These are phyloP conservation scores for Hypholoma sublateritium DNA, from an alignment of 768 basidiomycete genomes.

Conservation along the genomic window DNA sequence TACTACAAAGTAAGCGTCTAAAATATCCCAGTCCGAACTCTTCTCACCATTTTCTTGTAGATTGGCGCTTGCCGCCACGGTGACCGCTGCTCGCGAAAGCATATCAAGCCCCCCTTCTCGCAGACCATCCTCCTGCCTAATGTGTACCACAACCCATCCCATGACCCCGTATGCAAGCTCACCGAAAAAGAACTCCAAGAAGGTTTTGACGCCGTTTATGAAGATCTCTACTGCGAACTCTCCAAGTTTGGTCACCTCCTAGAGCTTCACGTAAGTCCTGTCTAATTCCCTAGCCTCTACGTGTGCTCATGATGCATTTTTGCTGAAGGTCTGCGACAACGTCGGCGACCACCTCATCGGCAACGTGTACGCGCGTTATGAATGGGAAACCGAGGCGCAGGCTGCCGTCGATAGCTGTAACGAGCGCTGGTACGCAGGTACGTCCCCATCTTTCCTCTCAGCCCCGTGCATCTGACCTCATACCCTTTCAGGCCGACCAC, in stretches of 20 bases:
- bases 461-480: constrained; percentile 9
- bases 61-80: constrained; percentile 99
- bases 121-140: constrained; percentile 96
- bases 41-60: constrained; percentile 26
- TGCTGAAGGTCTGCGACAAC: constrained; percentile 89
- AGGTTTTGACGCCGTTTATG: constrained; percentile 91
- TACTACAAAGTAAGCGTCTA: constrained; percentile 80
- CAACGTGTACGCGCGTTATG: constrained; percentile 96
- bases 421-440: constrained; percentile 97
- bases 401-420: constrained; percentile 91
- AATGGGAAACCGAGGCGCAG: constrained; percentile 98
- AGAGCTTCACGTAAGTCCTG: constrained; percentile 81
- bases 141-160: constrained; percentile 97
- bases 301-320: constrained; percentile 6
- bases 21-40: constrained; percentile 1
- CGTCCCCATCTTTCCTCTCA: constrained; percentile 24
- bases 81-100: constrained; percentile 96
- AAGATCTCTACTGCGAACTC: constrained; percentile 93
- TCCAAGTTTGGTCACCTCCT: constrained; percentile 93
- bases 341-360: constrained; percentile 99
- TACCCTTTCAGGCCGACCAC: constrained; percentile 67
- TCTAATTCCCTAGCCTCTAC: neutral
- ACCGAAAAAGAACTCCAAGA: constrained; percentile 87
- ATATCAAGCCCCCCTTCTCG: constrained; percentile 96
- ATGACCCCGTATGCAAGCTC: constrained; percentile 87